phyloP scores from a whole-genome alignment of 257 asterid species.

The Plantago ovata region DNA sequence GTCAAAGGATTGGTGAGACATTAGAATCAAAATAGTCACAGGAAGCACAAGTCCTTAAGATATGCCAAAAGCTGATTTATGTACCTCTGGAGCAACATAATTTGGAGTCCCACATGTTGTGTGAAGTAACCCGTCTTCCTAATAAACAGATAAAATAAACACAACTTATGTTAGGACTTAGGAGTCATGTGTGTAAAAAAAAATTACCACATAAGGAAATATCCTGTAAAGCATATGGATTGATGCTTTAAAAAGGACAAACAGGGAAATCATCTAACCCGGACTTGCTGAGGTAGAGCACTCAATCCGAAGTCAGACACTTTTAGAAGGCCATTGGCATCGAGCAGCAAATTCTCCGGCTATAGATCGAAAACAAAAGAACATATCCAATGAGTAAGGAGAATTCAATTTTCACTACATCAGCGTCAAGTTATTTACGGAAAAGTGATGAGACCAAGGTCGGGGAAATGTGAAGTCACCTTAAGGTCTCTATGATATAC shows the following conservation, averaged over 20 bases:
- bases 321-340: conserved; percentile 71
- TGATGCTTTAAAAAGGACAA: not conserved
- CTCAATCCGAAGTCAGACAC: conserved; percentile 96
- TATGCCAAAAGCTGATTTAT: conserved; percentile 14
- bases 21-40: conserved; percentile 4
- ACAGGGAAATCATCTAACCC: conserved; percentile 38
- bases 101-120: conserved; percentile 98
- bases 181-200: not conserved
- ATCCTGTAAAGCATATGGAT: not conserved
- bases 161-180: conserved; percentile 4
- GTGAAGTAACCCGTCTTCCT: conserved; percentile 97
- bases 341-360: conserved; percentile 93
- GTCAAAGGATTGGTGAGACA: conserved; percentile 7
- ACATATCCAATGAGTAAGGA: conserved; percentile 3
- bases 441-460: not conserved
- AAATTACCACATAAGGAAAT: not conserved
- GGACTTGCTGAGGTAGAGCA: conserved; percentile 94
- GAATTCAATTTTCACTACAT: not conserved
- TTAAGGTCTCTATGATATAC: conserved; percentile 92
- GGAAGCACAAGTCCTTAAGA: not conserved
- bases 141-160: conserved; percentile 20
- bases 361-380: conserved; percentile 21
- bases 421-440: not conserved
- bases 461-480: conserved; percentile 28
- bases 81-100: conserved; percentile 98